phyloP scores from a whole-genome alignment of 2,329 filamentous ascomycete species.

The Scleromitrula shiraiana region DNA sequence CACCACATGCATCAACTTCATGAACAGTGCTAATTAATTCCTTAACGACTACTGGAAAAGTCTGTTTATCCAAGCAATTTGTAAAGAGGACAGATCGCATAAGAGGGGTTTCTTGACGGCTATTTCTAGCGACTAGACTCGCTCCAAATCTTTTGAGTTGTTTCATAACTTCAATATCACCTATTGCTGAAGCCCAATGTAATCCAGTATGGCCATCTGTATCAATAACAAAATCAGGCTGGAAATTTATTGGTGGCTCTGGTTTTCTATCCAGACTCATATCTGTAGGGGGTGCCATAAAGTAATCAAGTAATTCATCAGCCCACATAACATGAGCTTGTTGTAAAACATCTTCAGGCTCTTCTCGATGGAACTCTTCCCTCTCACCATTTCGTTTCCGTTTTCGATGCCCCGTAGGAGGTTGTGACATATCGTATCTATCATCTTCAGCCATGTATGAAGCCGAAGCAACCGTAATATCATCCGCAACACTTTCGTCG shows the following conservation, averaged over 20 bases:
- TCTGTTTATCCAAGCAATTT: constrained; percentile 91
- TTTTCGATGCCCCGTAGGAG: constrained; percentile 57
- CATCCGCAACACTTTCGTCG: constrained; percentile 70
- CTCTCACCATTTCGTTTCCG: constrained; percentile 58
- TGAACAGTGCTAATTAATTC: constrained; percentile 77
- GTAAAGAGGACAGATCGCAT: constrained; percentile 95
- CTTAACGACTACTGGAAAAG: constrained; percentile 76
- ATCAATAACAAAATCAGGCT: constrained; percentile 88
- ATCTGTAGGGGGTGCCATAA: constrained; percentile 61
- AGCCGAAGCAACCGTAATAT: constrained; percentile 73
- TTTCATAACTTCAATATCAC: constrained; percentile 84
- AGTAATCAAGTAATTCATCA: constrained; percentile 92
- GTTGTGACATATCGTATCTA: constrained; percentile 62
- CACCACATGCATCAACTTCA: constrained; percentile 69
- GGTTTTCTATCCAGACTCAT: constrained; percentile 58
- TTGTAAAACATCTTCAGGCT: constrained; percentile 52
- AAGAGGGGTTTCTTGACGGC: constrained; percentile 77
- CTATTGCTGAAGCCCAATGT: constrained; percentile 98
- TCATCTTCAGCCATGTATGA: constrained; percentile 83
- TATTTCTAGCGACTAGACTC: constrained; percentile 61
- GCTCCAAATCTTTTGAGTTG: constrained; percentile 78
- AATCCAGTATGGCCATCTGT: constrained; percentile 86
- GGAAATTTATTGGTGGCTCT: constrained; percentile 75
- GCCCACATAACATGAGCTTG: constrained; percentile 87
- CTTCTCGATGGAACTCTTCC: constrained; percentile 50